Conservation (phyloP, 2,329 filamentous ascomycete genomes). For the Penicillium expansum region DNA sequence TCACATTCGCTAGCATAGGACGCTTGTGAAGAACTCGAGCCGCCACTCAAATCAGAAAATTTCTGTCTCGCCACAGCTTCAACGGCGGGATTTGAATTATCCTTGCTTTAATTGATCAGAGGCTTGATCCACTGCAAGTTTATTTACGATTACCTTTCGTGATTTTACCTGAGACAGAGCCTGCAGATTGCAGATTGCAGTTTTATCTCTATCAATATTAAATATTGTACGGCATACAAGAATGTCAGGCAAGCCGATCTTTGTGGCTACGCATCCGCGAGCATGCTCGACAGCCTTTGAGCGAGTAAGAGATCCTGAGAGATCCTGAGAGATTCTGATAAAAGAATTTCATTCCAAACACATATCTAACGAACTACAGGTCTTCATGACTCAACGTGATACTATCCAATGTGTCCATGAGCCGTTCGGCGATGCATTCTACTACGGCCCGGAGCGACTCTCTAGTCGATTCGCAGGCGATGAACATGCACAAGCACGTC, state of each 20-base stretch:
- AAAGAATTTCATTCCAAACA: background rate
- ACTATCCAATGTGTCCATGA: constrained; percentile 83
- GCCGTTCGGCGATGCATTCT: constrained; percentile 95
- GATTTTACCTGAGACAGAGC: background rate
- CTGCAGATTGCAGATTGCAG: constrained; percentile 6
- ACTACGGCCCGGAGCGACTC: constrained; percentile 88
- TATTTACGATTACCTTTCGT: constrained; percentile 16
- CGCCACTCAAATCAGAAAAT: constrained; percentile 3
- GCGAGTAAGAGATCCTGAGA: constrained; percentile 58
- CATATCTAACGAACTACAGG: constrained; percentile 50
- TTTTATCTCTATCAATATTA: background rate
- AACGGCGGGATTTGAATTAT: constrained; percentile 1
- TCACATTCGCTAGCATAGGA: constrained; percentile 15
- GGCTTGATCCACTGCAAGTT: constrained; percentile 15
- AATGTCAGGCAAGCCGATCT: constrained; percentile 80
- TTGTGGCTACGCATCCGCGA: constrained; percentile 88
- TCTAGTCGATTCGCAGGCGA: constrained; percentile 75
- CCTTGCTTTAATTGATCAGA: constrained; percentile 5
- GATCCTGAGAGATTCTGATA: background rate
- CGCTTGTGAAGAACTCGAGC: background rate
- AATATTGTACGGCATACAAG: constrained; percentile 1
- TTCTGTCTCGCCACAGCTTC: background rate
- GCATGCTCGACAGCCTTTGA: constrained; percentile 98
- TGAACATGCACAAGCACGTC: constrained; percentile 45
- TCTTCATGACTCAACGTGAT: constrained; percentile 92